phyloP scores from a whole-genome alignment of 73 alveolate species.

The Tetrahymena malaccensis region DNA sequence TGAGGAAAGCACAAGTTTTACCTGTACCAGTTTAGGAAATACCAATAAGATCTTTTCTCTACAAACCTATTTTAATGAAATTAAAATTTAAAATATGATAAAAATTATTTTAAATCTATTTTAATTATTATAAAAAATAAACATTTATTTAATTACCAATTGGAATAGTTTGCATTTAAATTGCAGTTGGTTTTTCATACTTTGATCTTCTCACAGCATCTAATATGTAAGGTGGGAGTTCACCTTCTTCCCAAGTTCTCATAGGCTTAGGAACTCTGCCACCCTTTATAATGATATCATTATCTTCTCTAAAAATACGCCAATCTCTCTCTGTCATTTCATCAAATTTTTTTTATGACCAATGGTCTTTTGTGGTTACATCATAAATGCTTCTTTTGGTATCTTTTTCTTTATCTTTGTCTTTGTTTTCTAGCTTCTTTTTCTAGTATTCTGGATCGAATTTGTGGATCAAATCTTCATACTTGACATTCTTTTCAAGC shows the following conservation, averaged over 20 bases:
- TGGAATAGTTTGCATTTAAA: constrained; percentile 27
- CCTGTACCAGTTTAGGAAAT: constrained; percentile 93
- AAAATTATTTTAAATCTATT: not conserved
- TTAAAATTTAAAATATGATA: not conserved
- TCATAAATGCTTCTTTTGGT: not conserved
- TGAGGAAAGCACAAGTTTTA: constrained; percentile 79
- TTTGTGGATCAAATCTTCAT: not conserved
- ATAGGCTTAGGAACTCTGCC: constrained; percentile 58
- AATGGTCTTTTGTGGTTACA: constrained; percentile 9
- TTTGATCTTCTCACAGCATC: constrained; percentile 11
- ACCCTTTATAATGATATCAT: constrained; percentile 57
- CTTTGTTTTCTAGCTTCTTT: not conserved
- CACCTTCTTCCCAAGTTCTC: constrained; percentile 62
- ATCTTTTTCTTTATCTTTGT: not conserved
- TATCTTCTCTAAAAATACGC: constrained; percentile 74
- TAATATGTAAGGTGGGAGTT: constrained; percentile 13
- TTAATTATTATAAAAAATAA: not conserved
- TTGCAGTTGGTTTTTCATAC: constrained; percentile 30
- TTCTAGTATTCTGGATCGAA: not conserved
- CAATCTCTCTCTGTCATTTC: constrained; percentile 74
- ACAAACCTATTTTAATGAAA: constrained; percentile 27
- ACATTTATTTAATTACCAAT: not conserved
- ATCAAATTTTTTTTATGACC: constrained; percentile 18
- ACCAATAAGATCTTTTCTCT: constrained; percentile 77
- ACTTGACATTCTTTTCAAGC: not conserved